These are phyloP conservation scores for Exserohilum rostratum DNA, from an alignment of 2,329 filamentous ascomycete genomes.

Conservation along the genomic window DNA sequence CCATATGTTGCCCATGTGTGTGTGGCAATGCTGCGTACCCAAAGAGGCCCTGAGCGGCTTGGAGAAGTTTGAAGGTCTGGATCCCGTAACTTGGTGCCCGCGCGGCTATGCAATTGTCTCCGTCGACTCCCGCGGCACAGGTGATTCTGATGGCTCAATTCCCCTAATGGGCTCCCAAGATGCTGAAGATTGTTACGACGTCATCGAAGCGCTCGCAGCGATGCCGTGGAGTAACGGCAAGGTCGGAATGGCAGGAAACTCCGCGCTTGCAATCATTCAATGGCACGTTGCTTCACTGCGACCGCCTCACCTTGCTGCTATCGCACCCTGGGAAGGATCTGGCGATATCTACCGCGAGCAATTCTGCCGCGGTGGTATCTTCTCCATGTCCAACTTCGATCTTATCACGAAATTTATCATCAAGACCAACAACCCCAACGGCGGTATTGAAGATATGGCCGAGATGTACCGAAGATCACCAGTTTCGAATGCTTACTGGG, in stretches of 20 bases:
- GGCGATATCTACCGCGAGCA: conserved; percentile 26
- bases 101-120: conserved; percentile 46
- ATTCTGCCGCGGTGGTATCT: conserved; percentile 17
- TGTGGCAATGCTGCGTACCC: conserved; percentile 49
- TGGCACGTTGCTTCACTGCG: conserved; percentile 52
- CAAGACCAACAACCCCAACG: conserved; percentile 5
- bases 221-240: conserved; percentile 54
- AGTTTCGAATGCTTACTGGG: conserved; percentile 16
- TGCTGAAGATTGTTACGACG: conserved; percentile 37
- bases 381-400: conserved; percentile 6
- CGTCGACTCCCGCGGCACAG: conserved; percentile 40
- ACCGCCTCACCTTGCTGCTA: conserved; percentile 50
- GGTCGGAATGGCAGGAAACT: conserved; percentile 54
- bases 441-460: conserved; percentile 6
- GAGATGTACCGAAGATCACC: conserved; percentile 8
- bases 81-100: conserved; percentile 47
- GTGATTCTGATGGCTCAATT: conserved; percentile 45
- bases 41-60: conserved; percentile 31
- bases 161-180: conserved; percentile 52
- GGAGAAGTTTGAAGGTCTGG: conserved; percentile 54
- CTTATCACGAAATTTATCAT: conserved; percentile 9
- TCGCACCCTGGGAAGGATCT: conserved; percentile 56
- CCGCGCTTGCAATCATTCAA: conserved; percentile 49
- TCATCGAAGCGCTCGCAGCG: conserved; percentile 37
- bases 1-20: conserved; percentile 49